Evolutionary conservation across 305 asterid genomes (phyloP).

Genomic region (Solanum aculeatissimum): DNA sequence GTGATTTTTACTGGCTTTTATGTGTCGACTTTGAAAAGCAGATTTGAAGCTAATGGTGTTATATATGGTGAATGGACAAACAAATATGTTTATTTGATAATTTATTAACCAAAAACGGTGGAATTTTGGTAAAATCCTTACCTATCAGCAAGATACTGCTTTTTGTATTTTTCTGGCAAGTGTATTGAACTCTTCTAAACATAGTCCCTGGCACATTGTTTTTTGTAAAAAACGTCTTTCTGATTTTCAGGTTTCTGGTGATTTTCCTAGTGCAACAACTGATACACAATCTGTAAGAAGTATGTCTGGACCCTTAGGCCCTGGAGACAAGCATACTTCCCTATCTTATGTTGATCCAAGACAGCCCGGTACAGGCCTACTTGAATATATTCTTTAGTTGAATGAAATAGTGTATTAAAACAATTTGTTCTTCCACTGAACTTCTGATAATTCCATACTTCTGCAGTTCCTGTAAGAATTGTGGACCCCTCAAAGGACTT

Average conservation of each 20-base stretch:
- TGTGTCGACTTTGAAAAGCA: background rate
- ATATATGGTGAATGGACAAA: background rate
- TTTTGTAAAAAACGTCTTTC: background rate
- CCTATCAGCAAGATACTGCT: background rate
- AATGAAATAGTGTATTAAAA: background rate
- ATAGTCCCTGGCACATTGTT: background rate
- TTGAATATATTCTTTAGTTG: background rate
- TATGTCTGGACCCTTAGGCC: constrained; percentile 90
- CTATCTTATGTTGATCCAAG: constrained; percentile 64
- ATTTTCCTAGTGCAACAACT: constrained; percentile 59
- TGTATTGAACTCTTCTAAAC: background rate
- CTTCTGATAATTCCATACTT: constrained; percentile 1
- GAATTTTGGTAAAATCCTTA: background rate
- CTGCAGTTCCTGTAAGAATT: constrained; percentile 60
- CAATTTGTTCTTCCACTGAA: background rate
- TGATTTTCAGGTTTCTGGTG: constrained; percentile 58
- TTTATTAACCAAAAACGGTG: background rate
- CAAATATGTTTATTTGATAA: background rate
- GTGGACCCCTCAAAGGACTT: constrained; percentile 66
- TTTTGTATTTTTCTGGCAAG: background rate
- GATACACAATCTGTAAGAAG: constrained; percentile 89
- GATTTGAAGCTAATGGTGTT: background rate
- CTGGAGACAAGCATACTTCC: constrained; percentile 46
- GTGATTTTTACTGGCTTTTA: background rate
- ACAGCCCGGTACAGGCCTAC: constrained; percentile 38